Conservation (phyloP, 2,329 filamentous ascomycete genomes). For the Trichothecium sympodiale region DNA sequence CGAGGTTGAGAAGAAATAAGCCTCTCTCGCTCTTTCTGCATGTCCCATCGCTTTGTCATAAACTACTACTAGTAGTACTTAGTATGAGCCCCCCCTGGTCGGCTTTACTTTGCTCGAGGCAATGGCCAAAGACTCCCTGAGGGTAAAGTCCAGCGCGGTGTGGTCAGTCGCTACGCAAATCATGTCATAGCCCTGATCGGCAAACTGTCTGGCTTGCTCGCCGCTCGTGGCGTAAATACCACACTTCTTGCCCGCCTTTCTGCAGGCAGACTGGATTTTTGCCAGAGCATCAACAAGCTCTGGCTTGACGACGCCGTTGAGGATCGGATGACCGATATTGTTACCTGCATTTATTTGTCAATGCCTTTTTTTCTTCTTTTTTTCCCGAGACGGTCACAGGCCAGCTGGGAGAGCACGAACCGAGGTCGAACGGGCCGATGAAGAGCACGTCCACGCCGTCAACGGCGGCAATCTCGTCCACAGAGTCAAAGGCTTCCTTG, state of each 20-base stretch:
- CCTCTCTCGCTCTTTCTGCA: neutral
- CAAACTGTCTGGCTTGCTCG: constrained; percentile 43
- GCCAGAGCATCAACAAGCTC: constrained; percentile 49
- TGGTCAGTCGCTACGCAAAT: constrained; percentile 47
- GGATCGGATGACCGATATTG: constrained; percentile 50
- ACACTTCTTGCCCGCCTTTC: constrained; percentile 53
- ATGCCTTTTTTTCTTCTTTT: neutral
- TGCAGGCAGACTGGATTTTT: constrained; percentile 44
- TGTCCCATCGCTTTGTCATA: neutral
- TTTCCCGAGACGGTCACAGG: constrained; percentile 4
- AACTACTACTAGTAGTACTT: constrained; percentile 4
- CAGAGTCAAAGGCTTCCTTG: constrained; percentile 44
- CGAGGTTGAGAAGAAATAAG: constrained; percentile 28
- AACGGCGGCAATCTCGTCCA: constrained; percentile 51
- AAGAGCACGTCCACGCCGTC: constrained; percentile 53
- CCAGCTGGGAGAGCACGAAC: constrained; percentile 11
- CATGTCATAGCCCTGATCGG: constrained; percentile 50
- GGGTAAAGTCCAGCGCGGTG: constrained; percentile 31
- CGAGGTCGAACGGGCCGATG: constrained; percentile 56
- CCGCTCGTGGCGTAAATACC: constrained; percentile 47
- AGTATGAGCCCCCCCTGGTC: constrained; percentile 30
- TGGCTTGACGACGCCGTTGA: constrained; percentile 46
- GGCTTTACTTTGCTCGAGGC: constrained; percentile 30
- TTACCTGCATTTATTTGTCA: constrained; percentile 27
- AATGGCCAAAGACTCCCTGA: constrained; percentile 33